Conservation (phyloP, 2,329 filamentous ascomycete species). For the Paracorniculantispora psalliotae region DNA sequence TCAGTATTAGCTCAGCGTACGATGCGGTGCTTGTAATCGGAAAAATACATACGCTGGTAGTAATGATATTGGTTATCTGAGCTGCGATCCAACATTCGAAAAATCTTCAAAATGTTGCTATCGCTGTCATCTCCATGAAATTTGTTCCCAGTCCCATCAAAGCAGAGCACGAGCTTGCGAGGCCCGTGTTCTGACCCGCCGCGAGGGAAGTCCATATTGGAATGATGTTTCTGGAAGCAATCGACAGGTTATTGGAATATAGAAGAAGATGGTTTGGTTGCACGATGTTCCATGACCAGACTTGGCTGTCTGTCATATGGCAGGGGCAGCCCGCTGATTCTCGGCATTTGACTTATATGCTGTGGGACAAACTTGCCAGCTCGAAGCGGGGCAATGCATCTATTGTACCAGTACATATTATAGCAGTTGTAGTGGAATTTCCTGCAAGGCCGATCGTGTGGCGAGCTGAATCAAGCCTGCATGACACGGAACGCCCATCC, state of each 20-base stretch:
- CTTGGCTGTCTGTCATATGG: too few relatives aligned
- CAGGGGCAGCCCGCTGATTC: too few relatives aligned
- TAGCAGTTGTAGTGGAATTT: not conserved
- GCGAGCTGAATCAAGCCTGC: not conserved
- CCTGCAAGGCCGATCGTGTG: not conserved
- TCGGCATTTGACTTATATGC: not conserved
- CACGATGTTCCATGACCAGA: not conserved
- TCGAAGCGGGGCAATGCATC: not conserved
- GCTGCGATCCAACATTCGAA: conserved; percentile 62
- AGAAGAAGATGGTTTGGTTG: not conserved
- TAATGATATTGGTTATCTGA: conserved; percentile 59
- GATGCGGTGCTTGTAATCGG: rapidly evolving
- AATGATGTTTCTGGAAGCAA: not conserved
- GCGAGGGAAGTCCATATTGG: conserved; percentile 10
- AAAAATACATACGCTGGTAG: conserved; percentile 53
- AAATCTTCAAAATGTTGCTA: conserved; percentile 66
- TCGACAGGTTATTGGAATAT: not conserved
- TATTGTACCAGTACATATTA: not conserved
- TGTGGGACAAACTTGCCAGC: not conserved
- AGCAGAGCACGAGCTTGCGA: conserved; percentile 54
- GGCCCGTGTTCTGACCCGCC: conserved; percentile 13
- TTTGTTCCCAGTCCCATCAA: conserved; percentile 61
- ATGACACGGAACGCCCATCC: not conserved
- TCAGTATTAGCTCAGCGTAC: not conserved
- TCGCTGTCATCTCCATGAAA: conserved; percentile 59